A percentile compares a stretch with the other conserved stretches of the same genome.
These are phyloP conservation scores for Saccharomycopsis malanga DNA, from an alignment of 805 yeast genomes.

Conservation along the genomic window DNA sequence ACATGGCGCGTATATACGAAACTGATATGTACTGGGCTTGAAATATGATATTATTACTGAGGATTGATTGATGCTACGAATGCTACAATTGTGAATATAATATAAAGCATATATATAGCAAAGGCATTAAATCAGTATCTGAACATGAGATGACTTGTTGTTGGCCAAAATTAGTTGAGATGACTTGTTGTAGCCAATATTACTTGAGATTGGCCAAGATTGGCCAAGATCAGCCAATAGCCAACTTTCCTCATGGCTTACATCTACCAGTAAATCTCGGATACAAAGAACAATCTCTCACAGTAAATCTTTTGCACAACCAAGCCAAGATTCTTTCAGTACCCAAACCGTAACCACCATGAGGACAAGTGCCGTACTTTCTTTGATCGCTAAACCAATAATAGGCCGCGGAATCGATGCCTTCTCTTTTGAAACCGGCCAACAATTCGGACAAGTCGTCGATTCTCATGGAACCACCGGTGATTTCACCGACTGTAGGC, in stretches of 20 bases:
- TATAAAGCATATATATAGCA: too few species aligned
- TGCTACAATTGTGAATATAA: too few species aligned
- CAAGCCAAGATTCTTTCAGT: constrained; percentile 97
- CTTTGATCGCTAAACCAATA: constrained; percentile 97
- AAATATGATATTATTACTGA: too few species aligned
- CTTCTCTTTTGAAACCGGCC: constrained; percentile 91
- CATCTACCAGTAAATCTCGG: constrained; percentile 98
- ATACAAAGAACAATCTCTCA: constrained; percentile 94
- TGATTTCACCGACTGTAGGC: constrained; percentile 99
- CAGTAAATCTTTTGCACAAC: constrained; percentile 96
- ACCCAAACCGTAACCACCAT: constrained; percentile 98
- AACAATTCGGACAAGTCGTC: constrained; percentile 70
- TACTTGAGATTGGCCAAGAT: too few species aligned
- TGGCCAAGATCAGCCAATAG: too few species aligned
- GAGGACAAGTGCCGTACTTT: constrained; percentile 95
- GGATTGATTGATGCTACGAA: too few species aligned
- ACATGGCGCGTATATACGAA: too few species aligned
- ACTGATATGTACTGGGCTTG: too few species aligned
- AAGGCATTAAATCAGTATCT: too few species aligned
- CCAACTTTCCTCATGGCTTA: constrained; percentile 64
- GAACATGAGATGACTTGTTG: too few species aligned
- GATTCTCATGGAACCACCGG: constrained; percentile 99
- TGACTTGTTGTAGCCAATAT: too few species aligned
- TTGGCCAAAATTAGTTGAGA: too few species aligned
- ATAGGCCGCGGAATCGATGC: constrained; percentile 72